Evolutionary conservation across 2,329 filamentous ascomycete genomes (phyloP), one percentile per base, ranked within the genome.

Genomic region (Exophiala dermatitidis): DNA sequence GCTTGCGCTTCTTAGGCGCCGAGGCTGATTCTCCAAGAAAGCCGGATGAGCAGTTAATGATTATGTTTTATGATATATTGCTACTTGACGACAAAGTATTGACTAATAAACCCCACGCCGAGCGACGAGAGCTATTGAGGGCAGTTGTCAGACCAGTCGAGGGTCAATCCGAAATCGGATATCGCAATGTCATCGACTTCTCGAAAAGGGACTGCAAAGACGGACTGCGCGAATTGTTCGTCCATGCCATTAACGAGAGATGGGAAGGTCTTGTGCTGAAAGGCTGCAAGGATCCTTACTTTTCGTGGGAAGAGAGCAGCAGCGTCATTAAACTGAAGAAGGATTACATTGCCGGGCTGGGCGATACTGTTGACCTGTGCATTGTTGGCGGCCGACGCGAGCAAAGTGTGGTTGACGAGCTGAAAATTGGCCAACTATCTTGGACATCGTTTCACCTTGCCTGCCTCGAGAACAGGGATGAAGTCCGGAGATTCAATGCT

Each of bases 361-460:
- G 89, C 0, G 90, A 94, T 56, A 81, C 89, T 31, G 86, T 86
- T 6, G 90, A 95, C 66, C 87, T 95, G 65, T 84, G 86, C 1
- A 77, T 91, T 1, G 73, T 95, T 2, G 90, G 88, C 0, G 90
- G 82, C 4, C 81, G 81, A 12, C 90, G 85, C 61, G 80, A 89
- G 60, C 71, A 84, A 2, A 72, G 76, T 46, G 79, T 82, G 57
- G 85, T 84, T 5, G 75, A 74, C 43, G 72, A 75, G 5, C 77
- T 81, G 45, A 68, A 72, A 3, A 67, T 84, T 2, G 72, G 73
- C 4, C 74, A 76, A 12, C 64, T 87, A 41, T 77, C 78, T 50
- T 95, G 85, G 84, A 95, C 88, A 2, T 82, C 87, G 47, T 95
- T 94, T 64, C 84, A 86, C 63, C 69, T 95, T 10, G 90, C 83